Evolutionary conservation across 2,329 filamentous ascomycete genomes (phyloP).

Genomic region (Monosporascus sp.): DNA sequence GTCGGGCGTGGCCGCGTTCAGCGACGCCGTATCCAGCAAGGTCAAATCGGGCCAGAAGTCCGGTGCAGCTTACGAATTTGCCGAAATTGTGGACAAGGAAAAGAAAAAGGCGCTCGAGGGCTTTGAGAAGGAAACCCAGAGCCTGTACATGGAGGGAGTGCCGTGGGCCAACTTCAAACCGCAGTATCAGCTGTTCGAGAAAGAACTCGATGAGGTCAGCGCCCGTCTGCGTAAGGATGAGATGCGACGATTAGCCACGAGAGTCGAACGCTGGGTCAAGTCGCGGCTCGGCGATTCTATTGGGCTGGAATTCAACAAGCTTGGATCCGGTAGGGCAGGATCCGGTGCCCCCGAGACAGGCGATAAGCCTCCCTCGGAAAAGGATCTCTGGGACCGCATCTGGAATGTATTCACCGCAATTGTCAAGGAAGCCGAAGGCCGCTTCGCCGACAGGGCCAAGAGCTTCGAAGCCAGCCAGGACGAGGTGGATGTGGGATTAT

Average conservation of each 20-base stretch:
- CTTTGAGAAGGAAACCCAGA: slow-evolving; percentile 72
- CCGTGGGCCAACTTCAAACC: slow-evolving; percentile 84
- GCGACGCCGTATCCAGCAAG: slow-evolving; percentile 76
- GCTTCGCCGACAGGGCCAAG: slow-evolving; percentile 83
- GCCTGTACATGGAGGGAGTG: slow-evolving; percentile 71
- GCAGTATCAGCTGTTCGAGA: slow-evolving; percentile 74
- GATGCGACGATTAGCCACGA: slow-evolving; percentile 85
- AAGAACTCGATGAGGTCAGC: slow-evolving; percentile 88
- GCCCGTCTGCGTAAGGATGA: slow-evolving; percentile 84
- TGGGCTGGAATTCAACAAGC: slow-evolving; percentile 91
- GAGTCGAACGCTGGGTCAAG: slow-evolving; percentile 91
- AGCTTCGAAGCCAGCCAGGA: slow-evolving; percentile 90
- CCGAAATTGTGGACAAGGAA: slow-evolving; percentile 82
- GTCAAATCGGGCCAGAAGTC: slow-evolving; percentile 94
- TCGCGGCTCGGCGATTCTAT: slow-evolving; percentile 82
- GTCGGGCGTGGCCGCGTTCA: slow-evolving; percentile 76
- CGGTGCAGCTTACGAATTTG: slow-evolving; percentile 87
- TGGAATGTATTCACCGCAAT: slow-evolving; percentile 82
- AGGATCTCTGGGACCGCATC: slow-evolving; percentile 91
- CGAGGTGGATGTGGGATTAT: slow-evolving; percentile 88
- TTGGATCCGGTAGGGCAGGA: slow-evolving; percentile 82
- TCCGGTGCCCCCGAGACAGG: slow-evolving; percentile 74
- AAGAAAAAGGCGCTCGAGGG: slow-evolving; percentile 69
- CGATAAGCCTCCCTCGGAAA: slow-evolving; percentile 69
- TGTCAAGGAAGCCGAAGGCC: slow-evolving; percentile 76